Evolutionary conservation across 352 stramenopile species (phyloP).

Genomic region (Globisporangium middletonii): DNA sequence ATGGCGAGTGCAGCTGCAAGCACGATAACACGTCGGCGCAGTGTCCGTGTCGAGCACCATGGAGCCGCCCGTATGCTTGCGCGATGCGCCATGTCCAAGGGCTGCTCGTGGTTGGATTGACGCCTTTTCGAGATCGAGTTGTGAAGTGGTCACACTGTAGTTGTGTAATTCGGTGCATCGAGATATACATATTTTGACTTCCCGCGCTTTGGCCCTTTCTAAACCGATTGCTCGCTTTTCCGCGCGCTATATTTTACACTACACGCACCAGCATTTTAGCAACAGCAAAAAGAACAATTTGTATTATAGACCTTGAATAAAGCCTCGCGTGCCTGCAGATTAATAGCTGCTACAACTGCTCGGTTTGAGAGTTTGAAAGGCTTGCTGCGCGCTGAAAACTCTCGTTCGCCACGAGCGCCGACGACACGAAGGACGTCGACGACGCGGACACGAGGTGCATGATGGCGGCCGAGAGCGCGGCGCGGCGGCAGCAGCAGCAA

Average conservation of each 20-base stretch:
- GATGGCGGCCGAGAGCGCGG: constrained; percentile 8
- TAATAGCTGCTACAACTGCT: not conserved
- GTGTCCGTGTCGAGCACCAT: not conserved
- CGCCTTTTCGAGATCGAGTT: not conserved
- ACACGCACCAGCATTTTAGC: not conserved
- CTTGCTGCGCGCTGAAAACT: constrained; percentile 1
- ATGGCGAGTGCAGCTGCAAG: not conserved
- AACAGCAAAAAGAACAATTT: not conserved
- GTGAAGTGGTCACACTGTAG: not conserved
- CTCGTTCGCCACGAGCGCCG: not conserved
- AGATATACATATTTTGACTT: not conserved
- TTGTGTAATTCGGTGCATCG: too few species aligned
- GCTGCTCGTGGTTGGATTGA: too few species aligned
- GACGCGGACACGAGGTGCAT: not conserved
- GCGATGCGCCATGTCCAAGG: not conserved
- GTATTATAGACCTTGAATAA: not conserved
- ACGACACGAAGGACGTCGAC: not conserved
- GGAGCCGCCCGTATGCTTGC: not conserved
- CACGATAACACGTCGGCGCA: too few species aligned
- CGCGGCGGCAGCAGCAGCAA: constrained; percentile 9
- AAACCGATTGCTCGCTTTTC: not conserved
- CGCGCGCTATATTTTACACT: not conserved
- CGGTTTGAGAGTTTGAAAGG: constrained; percentile 7
- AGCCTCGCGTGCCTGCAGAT: not conserved
- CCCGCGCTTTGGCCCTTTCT: not conserved